Evolutionary conservation across 257 asterid species (phyloP).

Genomic region (Rhazya stricta): DNA sequence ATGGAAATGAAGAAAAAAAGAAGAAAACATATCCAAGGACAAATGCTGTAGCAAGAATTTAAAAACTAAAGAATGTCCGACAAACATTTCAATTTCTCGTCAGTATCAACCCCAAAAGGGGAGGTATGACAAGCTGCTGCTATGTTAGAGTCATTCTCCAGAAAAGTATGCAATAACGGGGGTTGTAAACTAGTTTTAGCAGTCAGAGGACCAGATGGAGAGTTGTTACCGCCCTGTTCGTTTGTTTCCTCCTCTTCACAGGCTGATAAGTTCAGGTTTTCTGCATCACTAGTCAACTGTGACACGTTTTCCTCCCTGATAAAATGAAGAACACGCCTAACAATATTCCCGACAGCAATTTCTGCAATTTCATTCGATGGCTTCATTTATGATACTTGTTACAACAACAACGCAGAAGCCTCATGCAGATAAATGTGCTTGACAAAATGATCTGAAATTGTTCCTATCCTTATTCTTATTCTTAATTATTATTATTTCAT

Average conservation of each 20-base stretch:
- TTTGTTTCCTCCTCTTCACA: constrained; percentile 61
- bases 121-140: constrained; percentile 51
- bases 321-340: constrained; percentile 76
- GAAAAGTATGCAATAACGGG: constrained; percentile 81
- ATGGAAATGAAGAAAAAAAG: constrained; percentile 11
- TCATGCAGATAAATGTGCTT: background rate
- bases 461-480: too few relatives aligned
- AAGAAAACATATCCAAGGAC: constrained; percentile 18
- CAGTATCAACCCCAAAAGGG: constrained; percentile 82
- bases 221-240: constrained; percentile 54
- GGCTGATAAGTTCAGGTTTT: constrained; percentile 54
- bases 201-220: constrained; percentile 67
- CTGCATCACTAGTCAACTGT: constrained; percentile 64
- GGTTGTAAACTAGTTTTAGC: constrained; percentile 74
- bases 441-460: background rate
- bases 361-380: constrained; percentile 35
- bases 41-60: constrained; percentile 5
- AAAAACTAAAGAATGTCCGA: background rate
- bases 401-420: constrained; percentile 22
- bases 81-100: constrained; percentile 67
- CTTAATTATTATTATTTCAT: too few relatives aligned
- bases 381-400: background rate
- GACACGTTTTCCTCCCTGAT: constrained; percentile 85
- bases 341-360: constrained; percentile 79
- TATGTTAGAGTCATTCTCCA: constrained; percentile 64